Base-by-base conservation (phyloP, 768 basidiomycete genomes). In the Gymnopilus dilepis region DNA sequence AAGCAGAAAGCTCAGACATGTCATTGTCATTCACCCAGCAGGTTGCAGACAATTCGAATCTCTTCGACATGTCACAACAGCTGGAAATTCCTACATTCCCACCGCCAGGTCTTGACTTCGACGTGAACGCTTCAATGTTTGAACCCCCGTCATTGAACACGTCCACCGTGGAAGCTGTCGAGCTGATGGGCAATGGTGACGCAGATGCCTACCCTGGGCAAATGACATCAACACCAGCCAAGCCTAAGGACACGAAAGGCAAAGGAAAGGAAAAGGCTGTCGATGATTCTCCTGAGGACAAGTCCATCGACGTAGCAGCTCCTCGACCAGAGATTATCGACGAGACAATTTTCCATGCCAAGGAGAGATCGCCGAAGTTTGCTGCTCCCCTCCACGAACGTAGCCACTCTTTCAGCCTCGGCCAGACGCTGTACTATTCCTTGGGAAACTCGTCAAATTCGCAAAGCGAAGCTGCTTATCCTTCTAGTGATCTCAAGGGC, bases 331-430 rank as follows among this genome's bases (percentile, higher is more conserved):
- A 62, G 24, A 63, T 67, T 6, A 65, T 79, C 19, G 82, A 82
- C 60, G 81, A 84, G 56, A 74, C 77, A 3, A 78, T 82, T 17
- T 84, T 82, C 65, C 83, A 82, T 65, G 68, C 76, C 0, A 71
- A 70, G 43, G 80, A 83, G 51, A 79, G 75, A 55, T 68, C 75
- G 2, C 75, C 78, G 7, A 73, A 73, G 19, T 64, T 81, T 1
- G 72, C 76, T 17, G 59, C 73, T 5, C 69, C 74, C 0, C 70
- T 79, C 8, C 82, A 84, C 53, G 86, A 87, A 56, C 84, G 86
- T 31, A 87, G 85, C 63, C 82, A 87, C n/a, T 89, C 88, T 1
- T 89, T 88, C 72, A 87, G 85, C 68, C 82, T 86, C 56, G 87
- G 86, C 2, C 86, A 88, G 67, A 83, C 85, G 1, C 74, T 86